phyloP scores from a whole-genome alignment of 495 filamentous ascomycete species.

The Aspergillus steynii region DNA sequence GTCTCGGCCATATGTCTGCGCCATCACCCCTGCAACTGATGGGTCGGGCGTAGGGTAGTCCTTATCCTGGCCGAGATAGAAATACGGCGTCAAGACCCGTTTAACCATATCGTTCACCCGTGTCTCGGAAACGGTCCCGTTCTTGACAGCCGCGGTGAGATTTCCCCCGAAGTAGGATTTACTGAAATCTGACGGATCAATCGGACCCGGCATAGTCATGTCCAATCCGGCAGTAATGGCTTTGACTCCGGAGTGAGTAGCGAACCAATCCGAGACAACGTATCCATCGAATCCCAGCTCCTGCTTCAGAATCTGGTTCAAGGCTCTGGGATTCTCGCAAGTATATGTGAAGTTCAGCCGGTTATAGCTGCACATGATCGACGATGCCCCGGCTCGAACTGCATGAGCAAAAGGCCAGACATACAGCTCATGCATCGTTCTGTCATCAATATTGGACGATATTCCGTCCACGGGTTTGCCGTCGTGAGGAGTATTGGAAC shows the following conservation, averaged over 20 bases:
- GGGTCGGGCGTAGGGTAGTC: conserved; percentile 44
- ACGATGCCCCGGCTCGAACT: conserved; percentile 57
- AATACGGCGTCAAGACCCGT: conserved; percentile 55
- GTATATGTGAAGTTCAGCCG: conserved; percentile 63
- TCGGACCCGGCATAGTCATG: conserved; percentile 55
- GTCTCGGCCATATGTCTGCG: neutral
- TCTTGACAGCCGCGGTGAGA: conserved; percentile 44
- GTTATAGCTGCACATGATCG: conserved; percentile 70
- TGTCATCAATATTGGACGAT: conserved; percentile 57
- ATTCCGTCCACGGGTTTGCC: conserved; percentile 62
- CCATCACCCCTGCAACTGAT: conserved; percentile 35
- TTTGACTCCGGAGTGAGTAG: conserved; percentile 53
- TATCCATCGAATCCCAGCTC: conserved; percentile 67
- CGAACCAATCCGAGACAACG: conserved; percentile 65
- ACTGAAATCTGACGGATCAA: conserved; percentile 22
- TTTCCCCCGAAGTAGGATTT: conserved; percentile 14
- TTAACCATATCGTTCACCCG: conserved; percentile 53
- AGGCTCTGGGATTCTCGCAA: conserved; percentile 58
- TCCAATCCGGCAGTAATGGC: conserved; percentile 58
- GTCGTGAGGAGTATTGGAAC: conserved; percentile 14
- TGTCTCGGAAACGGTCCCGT: conserved; percentile 36
- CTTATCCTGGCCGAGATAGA: conserved; percentile 48
- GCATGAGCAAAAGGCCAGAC: conserved; percentile 72
- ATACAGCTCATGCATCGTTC: conserved; percentile 77
- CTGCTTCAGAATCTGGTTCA: conserved; percentile 62